A percentile compares a stretch with the other conserved stretches of the same genome.
phyloP scores from a whole-genome alignment of 768 basidiomycete species.

The Boletus vinaceobasis region DNA sequence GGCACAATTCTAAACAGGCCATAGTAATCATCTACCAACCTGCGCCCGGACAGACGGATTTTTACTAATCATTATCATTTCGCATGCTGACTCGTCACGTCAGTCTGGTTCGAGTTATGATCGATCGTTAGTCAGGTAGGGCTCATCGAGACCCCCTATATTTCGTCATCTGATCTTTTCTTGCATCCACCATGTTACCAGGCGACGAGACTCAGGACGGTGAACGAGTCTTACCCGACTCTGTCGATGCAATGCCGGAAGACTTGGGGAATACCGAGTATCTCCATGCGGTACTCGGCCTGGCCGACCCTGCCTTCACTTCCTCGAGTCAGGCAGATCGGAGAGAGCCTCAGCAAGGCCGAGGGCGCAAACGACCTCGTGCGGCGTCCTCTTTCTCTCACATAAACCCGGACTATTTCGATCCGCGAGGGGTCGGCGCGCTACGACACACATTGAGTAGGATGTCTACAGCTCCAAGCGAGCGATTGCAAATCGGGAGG shows the following conservation, averaged over 20 bases:
- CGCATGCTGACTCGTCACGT: background rate
- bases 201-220: background rate
- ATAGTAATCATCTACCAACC: too few relatives aligned
- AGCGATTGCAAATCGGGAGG: background rate
- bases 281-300: constrained; percentile 9
- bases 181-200: constrained; percentile 9
- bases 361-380: background rate
- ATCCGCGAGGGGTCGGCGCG: constrained; percentile 44
- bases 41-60: background rate
- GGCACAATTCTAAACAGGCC: too few relatives aligned
- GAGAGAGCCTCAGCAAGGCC: background rate
- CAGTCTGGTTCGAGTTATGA: too few relatives aligned
- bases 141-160: too few relatives aligned
- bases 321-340: background rate
- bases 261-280: constrained; percentile 13
- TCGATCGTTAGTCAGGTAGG: constrained; percentile 13
- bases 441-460: constrained; percentile 17
- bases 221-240: background rate
- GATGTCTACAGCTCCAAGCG: constrained; percentile 12
- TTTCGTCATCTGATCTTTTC: too few relatives aligned
- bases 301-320: constrained; percentile 1
- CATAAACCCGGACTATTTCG: constrained; percentile 50
- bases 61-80: constrained; percentile 6
- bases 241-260: constrained; percentile 3
- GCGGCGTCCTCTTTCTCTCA: constrained; percentile 22